A percentile compares a stretch with the other conserved stretches of the same genome.
Conservation (phyloP, 495 filamentous ascomycete species). For the Penicillium argentinense region DNA sequence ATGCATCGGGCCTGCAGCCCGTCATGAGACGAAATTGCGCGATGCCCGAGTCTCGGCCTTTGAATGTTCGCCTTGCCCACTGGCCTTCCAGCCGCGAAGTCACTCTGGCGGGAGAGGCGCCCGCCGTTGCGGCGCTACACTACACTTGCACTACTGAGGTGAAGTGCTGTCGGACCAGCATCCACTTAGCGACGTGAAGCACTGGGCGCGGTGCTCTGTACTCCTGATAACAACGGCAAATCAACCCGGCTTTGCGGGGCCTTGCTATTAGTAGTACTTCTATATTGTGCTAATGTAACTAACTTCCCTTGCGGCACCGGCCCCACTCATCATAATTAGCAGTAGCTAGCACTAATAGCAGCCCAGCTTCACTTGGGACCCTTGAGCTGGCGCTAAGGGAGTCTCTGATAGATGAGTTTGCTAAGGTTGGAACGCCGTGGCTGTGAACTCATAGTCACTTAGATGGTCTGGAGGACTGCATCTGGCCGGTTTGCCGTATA, state of each 20-base stretch:
- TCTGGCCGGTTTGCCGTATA: too few species aligned
- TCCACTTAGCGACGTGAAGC: conserved; percentile 6
- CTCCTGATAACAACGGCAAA: conserved; percentile 13
- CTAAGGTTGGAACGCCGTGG: too few species aligned
- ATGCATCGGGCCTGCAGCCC: conserved; percentile 4
- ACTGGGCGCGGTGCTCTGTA: conserved; percentile 1
- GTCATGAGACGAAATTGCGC: conserved; percentile 10
- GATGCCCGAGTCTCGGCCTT: conserved; percentile 2
- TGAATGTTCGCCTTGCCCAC: not conserved
- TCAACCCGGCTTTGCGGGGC: too few species aligned
- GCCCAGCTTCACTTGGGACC: not conserved
- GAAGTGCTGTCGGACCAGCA: conserved; percentile 4
- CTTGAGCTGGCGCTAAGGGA: not conserved
- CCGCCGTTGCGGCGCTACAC: conserved; percentile 18
- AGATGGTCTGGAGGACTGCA: too few species aligned
- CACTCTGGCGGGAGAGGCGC: conserved; percentile 26
- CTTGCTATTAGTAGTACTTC: too few species aligned
- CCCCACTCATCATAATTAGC: too few species aligned
- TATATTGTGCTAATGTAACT: too few species aligned
- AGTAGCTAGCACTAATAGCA: conserved; percentile 2
- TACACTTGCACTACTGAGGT: too few species aligned
- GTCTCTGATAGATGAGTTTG: conserved; percentile 3
- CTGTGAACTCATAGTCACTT: too few species aligned
- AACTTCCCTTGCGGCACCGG: too few species aligned
- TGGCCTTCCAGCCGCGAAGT: conserved; percentile 5